Evolutionary conservation across 495 filamentous ascomycete genomes (phyloP).

Genomic region (Coniosporium apollinis): DNA sequence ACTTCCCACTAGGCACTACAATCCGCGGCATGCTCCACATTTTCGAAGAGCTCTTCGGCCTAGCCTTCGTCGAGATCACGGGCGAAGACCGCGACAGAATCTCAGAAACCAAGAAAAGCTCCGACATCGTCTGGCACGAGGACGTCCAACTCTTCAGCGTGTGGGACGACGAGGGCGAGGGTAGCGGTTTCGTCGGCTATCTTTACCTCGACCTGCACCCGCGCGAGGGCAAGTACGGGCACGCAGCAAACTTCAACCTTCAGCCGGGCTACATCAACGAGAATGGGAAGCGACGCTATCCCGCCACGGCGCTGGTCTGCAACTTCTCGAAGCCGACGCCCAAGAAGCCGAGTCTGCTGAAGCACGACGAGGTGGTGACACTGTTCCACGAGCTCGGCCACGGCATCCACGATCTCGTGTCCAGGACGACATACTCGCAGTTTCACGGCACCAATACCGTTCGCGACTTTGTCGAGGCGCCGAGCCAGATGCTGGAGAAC

Average conservation of each 20-base stretch:
- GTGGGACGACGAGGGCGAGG: slow-evolving; percentile 51
- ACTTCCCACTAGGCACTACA: slow-evolving; percentile 75
- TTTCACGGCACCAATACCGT: slow-evolving; percentile 62
- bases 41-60: slow-evolving; percentile 83
- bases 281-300: slow-evolving; percentile 44
- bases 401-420: slow-evolving; percentile 58
- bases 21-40: slow-evolving; percentile 85
- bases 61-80: slow-evolving; percentile 72
- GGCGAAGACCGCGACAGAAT: slow-evolving; percentile 40
- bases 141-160: slow-evolving; percentile 55
- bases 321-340: slow-evolving; percentile 54
- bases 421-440: slow-evolving; percentile 46
- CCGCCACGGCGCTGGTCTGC: slow-evolving; percentile 53
- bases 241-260: slow-evolving; percentile 33
- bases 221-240: slow-evolving; percentile 47
- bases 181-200: slow-evolving; percentile 51
- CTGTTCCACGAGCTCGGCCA: slow-evolving; percentile 64
- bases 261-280: slow-evolving; percentile 40
- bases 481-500: slow-evolving; percentile 60
- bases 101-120: slow-evolving; percentile 39
- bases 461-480: slow-evolving; percentile 57
- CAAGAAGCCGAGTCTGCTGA: slow-evolving; percentile 54
- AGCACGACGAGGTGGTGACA: slow-evolving; percentile 53
- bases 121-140: slow-evolving; percentile 54
- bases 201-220: slow-evolving; percentile 54